These are phyloP conservation scores for Porpolomopsis calyptriformis DNA, from an alignment of 768 basidiomycete species.

Conservation along the genomic window DNA sequence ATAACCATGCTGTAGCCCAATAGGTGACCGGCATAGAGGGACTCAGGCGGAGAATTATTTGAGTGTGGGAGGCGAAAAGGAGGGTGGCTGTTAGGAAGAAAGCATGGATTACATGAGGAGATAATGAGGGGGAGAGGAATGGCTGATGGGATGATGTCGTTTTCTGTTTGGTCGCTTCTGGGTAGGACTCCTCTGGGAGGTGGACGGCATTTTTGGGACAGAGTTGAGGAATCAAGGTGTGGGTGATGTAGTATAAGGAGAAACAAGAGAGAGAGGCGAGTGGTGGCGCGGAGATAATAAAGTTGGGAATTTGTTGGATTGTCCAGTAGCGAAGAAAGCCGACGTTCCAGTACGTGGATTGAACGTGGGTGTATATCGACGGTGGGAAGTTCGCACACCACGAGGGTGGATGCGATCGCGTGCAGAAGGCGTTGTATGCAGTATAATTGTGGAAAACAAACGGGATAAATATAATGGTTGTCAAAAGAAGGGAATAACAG, in stretches of 20 bases:
- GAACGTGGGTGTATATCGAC: slow-evolving; percentile 73
- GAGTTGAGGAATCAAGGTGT: slow-evolving; percentile 9
- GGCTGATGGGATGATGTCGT: slow-evolving; percentile 13
- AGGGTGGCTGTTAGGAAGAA: slow-evolving; percentile 50
- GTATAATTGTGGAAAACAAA: slow-evolving; percentile 61
- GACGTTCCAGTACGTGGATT: slow-evolving; percentile 76
- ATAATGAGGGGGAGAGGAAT: slow-evolving; percentile 32
- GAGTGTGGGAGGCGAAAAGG: slow-evolving; percentile 74
- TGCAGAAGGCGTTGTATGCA: slow-evolving; percentile 64
- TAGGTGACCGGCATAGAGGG: slow-evolving; percentile 70
- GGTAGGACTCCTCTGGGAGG: neutral
- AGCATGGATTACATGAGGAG: slow-evolving; percentile 72
- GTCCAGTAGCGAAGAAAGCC: slow-evolving; percentile 88
- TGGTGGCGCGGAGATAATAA: slow-evolving; percentile 67
- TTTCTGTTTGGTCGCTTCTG: neutral
- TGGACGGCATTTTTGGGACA: neutral
- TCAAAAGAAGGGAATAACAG: slow-evolving; percentile 30
- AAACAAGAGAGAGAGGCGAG: slow-evolving; percentile 42
- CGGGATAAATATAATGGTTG: slow-evolving; percentile 44
- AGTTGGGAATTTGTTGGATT: slow-evolving; percentile 73
- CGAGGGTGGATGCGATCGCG: slow-evolving; percentile 24
- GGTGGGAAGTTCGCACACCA: slow-evolving; percentile 66
- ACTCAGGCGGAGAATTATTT: slow-evolving; percentile 73
- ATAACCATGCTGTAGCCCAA: slow-evolving; percentile 74
- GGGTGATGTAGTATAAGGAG: slow-evolving; percentile 23